A percentile compares a stretch with the other conserved stretches of the same genome.
Conservation (phyloP, 306 rosid genomes). For the Rosa multiflora region DNA sequence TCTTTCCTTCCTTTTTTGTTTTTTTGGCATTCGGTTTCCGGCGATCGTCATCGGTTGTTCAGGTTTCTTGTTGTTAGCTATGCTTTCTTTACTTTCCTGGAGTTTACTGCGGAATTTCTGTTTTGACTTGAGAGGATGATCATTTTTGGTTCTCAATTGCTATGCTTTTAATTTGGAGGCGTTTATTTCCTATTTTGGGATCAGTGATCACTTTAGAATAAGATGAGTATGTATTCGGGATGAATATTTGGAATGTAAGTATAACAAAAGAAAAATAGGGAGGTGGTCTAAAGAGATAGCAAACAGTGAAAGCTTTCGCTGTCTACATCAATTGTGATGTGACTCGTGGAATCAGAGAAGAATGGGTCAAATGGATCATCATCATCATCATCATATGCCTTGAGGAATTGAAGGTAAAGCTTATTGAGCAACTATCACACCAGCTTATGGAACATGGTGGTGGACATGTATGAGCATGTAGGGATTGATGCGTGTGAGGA, state of each 20-base stretch:
- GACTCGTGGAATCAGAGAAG: not conserved
- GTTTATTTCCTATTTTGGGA: not conserved
- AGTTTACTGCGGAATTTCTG: not conserved
- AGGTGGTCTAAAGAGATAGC: not conserved
- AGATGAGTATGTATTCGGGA: not conserved
- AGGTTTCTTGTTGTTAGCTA: not conserved
- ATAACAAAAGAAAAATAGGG: not conserved
- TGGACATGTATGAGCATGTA: not conserved
- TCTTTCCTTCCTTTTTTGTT: not conserved
- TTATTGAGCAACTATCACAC: not conserved
- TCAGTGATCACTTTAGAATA: not conserved
- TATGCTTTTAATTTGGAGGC: not conserved
- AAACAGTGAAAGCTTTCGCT: not conserved
- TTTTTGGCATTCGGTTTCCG: not conserved
- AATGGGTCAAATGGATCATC: not conserved
- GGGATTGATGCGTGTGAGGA: not conserved
- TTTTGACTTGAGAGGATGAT: not conserved
- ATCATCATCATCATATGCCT: not conserved
- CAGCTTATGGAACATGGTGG: not conserved
- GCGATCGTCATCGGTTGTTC: not conserved
- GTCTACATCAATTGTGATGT: not conserved
- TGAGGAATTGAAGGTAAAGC: not conserved
- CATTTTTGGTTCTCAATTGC: not conserved
- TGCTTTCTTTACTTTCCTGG: not conserved
- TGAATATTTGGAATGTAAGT: not conserved